Evolutionary conservation across 768 basidiomycete genomes (phyloP), one percentile per base, ranked within the genome.

Genomic region (Galerina marginata): DNA sequence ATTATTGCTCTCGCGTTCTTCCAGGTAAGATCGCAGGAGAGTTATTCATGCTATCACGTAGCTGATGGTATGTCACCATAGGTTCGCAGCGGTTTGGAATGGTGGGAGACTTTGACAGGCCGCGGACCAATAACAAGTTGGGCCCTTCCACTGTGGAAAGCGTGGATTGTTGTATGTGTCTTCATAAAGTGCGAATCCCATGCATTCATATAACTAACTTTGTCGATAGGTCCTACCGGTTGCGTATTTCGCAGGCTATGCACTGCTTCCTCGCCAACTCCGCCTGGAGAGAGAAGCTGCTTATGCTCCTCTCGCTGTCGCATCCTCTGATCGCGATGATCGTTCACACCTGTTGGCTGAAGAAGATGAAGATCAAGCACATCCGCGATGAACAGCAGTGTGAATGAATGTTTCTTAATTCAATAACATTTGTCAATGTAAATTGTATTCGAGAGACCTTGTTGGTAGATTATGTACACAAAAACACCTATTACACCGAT

Each of bases 1-100:
- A 75, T 83, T 54, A 76, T 90, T 54, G 72, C 67, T 3, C 64
- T 85, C 3, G 80, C 87, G 10, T 83, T 85, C 68, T 78, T 77
- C 64, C 82, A 86, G 76, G 85, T 83, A 63, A 58, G 70, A 50
- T 46, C 46, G 10, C 23, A 6, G 7, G 9, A 12, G 7, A 26
- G 16, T 45, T 54, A 10, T 15, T 9, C 38, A 47, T 49, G 15
- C 33, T 52, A 33, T 25, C 39, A 42, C 56, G 16, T 36, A 20
- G 39, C n/a, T 54, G 44, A 46, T 42, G 1, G n/a, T 12, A 48
- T 56, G 33, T 25, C 44, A 12, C 44, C 14, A n/a, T 55, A 81
- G 79, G 72, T 78, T 38, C 74, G 76, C 38, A 81, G 79, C 54
- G 83, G 83, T 20, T 63, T 84, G 63, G 67, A 75, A 58, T 79